phyloP scores from a whole-genome alignment of 164 flowering plant genomes.

The Aristolochia fimbriata region DNA sequence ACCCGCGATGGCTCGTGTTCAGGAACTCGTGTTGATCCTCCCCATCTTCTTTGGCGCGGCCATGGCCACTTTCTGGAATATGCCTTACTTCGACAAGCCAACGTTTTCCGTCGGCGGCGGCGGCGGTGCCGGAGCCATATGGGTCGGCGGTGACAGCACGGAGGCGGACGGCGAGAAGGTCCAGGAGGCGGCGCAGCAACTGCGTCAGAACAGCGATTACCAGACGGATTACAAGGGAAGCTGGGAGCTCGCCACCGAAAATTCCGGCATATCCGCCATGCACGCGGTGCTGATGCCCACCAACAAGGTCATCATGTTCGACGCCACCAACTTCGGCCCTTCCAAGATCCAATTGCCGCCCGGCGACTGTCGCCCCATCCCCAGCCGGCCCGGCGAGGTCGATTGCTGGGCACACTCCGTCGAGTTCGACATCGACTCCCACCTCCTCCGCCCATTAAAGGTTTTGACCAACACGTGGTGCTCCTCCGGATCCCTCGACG shows the following conservation, averaged over 20 bases:
- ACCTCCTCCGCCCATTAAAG: slow-evolving; percentile 31
- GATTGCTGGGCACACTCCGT: slow-evolving; percentile 77
- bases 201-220: not conserved
- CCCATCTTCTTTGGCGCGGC: slow-evolving; percentile 16
- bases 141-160: no score
- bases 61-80: slow-evolving; percentile 1
- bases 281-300: slow-evolving; percentile 45
- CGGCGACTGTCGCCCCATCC: slow-evolving; percentile 23
- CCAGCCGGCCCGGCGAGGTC: not conserved
- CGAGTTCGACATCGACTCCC: slow-evolving; percentile 33
- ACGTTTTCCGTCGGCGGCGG: not conserved
- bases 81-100: not conserved
- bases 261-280: slow-evolving; percentile 65
- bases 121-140: not conserved
- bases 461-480: slow-evolving; percentile 68
- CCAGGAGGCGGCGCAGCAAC: no score
- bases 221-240: slow-evolving; percentile 20
- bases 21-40: slow-evolving; percentile 17
- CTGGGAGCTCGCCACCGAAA: slow-evolving; percentile 36
- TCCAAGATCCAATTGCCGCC: slow-evolving; percentile 24
- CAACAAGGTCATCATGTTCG: slow-evolving; percentile 50
- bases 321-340: slow-evolving; percentile 41
- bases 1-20: slow-evolving; percentile 24
- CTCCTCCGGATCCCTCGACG: slow-evolving; percentile 55
- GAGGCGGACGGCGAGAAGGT: not conserved